Evolutionary conservation across 441 rosid genomes (phyloP).

Genomic region (Jatropha multifida): DNA sequence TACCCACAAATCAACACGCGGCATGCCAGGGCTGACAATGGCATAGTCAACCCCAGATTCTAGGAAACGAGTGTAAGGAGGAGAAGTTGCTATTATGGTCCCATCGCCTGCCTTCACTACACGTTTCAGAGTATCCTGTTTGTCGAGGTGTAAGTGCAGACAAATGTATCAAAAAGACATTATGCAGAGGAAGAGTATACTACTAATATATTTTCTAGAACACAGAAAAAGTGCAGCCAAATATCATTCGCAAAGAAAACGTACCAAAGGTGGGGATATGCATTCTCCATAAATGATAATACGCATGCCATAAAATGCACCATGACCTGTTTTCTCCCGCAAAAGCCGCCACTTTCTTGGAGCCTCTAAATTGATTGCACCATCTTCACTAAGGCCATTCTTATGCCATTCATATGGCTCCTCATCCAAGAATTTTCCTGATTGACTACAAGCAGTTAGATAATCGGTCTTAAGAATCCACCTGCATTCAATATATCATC

Average conservation of each 20-base stretch:
- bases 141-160: slow-evolving; percentile 3
- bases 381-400: slow-evolving; percentile 73
- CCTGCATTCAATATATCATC: slow-evolving; percentile 38
- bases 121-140: slow-evolving; percentile 93
- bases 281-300: slow-evolving; percentile 86
- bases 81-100: slow-evolving; percentile 85
- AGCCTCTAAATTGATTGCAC: slow-evolving; percentile 73
- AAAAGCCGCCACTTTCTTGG: slow-evolving; percentile 92
- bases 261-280: slow-evolving; percentile 85
- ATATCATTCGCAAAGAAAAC: slow-evolving; percentile 18
- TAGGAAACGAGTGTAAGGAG: slow-evolving; percentile 84
- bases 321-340: slow-evolving; percentile 84
- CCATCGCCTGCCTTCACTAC: slow-evolving; percentile 97
- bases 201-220: not conserved
- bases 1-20: slow-evolving; percentile 69
- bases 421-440: slow-evolving; percentile 65
- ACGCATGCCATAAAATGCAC: slow-evolving; percentile 83
- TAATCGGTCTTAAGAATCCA: slow-evolving; percentile 87
- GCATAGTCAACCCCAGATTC: slow-evolving; percentile 76
- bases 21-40: slow-evolving; percentile 72
- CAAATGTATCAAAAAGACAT: not conserved
- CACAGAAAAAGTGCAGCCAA: not conserved
- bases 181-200: not conserved
- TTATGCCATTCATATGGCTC: slow-evolving; percentile 88
- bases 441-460: slow-evolving; percentile 68